Evolutionary conservation across 129 eudicot species (phyloP).

Genomic region (Flaveria sonorensis): DNA sequence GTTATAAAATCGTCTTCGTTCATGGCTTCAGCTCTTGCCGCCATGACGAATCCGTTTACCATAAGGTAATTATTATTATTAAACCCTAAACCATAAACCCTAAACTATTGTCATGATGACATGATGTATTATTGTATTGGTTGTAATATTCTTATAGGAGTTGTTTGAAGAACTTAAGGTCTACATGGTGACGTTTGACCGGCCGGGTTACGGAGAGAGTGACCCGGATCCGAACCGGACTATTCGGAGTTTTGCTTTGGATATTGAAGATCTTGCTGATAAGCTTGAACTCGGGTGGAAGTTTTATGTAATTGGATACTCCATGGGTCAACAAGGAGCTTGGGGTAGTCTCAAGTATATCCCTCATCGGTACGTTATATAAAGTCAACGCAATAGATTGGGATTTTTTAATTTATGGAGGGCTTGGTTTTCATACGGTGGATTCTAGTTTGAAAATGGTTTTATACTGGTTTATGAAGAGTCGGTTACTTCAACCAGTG

Average conservation of each 20-base stretch:
- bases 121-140: too few species aligned
- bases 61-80: slow-evolving; percentile 26
- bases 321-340: slow-evolving; percentile 80
- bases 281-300: slow-evolving; percentile 58
- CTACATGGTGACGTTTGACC: slow-evolving; percentile 66
- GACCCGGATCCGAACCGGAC: slow-evolving; percentile 79
- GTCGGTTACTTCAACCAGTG: too few species aligned
- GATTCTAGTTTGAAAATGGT: too few species aligned
- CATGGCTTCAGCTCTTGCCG: slow-evolving; percentile 58
- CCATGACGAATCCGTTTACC: slow-evolving; percentile 35
- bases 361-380: slow-evolving; percentile 56
- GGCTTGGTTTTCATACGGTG: too few species aligned
- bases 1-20: slow-evolving; percentile 51
- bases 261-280: slow-evolving; percentile 77
- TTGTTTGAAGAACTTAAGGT: slow-evolving; percentile 55
- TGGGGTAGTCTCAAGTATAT: slow-evolving; percentile 84
- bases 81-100: too few species aligned
- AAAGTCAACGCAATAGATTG: too few species aligned
- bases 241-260: slow-evolving; percentile 51
- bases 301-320: slow-evolving; percentile 65
- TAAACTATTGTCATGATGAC: too few species aligned
- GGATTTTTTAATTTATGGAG: too few species aligned
- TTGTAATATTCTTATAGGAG: slow-evolving; percentile 30
- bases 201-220: slow-evolving; percentile 90
- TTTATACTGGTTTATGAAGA: too few species aligned